phyloP scores from a whole-genome alignment of 2,329 filamentous ascomycete species.

The Myotisia sp. region DNA sequence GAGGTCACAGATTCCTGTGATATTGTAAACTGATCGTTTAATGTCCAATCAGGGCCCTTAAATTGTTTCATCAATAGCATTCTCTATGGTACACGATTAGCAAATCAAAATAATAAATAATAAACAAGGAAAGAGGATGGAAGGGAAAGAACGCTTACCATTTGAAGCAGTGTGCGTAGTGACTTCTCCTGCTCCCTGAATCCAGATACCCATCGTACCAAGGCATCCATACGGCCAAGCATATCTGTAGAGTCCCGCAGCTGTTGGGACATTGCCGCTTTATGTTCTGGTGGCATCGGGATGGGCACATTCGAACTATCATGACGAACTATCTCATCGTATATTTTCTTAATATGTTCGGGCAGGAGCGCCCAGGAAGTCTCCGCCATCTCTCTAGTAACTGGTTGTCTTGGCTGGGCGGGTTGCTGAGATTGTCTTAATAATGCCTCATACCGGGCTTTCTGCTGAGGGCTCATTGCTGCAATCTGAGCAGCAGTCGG shows the following conservation, averaged over 20 bases:
- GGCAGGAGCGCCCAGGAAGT: constrained; percentile 28
- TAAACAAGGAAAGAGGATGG: constrained; percentile 4
- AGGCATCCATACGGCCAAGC: constrained; percentile 29
- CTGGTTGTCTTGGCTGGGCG: constrained; percentile 18
- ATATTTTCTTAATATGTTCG: constrained; percentile 26
- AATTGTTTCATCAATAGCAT: constrained; percentile 34
- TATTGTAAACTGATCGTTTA: constrained; percentile 34
- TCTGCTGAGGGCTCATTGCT: constrained; percentile 30
- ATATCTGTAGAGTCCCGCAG: constrained; percentile 29
- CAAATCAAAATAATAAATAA: constrained; percentile 1
- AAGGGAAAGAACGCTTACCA: constrained; percentile 18
- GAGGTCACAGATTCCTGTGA: constrained; percentile 25
- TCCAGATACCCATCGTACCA: constrained; percentile 28
- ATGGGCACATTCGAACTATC: constrained; percentile 21
- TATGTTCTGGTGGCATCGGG: constrained; percentile 26
- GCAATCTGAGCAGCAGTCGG: constrained; percentile 25
- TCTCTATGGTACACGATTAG: constrained; percentile 18
- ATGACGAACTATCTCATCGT: constrained; percentile 25
- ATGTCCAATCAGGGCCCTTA: constrained; percentile 28
- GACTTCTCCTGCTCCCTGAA: constrained; percentile 28
- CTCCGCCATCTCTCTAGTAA: constrained; percentile 23
- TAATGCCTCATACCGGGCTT: constrained; percentile 24
- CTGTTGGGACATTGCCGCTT: constrained; percentile 26
- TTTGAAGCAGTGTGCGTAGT: constrained; percentile 24
- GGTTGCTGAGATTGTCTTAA: constrained; percentile 22